Base-by-base conservation (phyloP, 306 rosid genomes). In the Erythrophleum fordii region DNA sequence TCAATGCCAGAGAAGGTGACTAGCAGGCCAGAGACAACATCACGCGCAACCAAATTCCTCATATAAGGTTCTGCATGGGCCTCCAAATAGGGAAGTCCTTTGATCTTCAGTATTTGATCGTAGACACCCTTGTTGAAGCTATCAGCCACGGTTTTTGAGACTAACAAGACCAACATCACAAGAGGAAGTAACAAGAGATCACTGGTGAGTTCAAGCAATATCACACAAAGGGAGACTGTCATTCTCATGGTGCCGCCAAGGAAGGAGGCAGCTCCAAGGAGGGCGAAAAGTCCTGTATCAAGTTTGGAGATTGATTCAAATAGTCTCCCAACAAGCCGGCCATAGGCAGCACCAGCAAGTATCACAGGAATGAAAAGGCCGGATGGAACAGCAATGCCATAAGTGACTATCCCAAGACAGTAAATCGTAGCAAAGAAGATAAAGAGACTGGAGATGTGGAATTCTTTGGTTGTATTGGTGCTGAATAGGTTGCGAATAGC, bases 191-290 rank as follows among this genome's bases (percentile, higher is more conserved):
- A 82, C 90, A 91, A 85, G 67, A 95, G 88, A 77, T 95, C 97
- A 87, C 90, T 95, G 46, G 99, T 95, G 81, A 95, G 99, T 69
- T 95, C 99, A 44, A 95, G 98, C 80, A 95, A 84, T 83, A 95
- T 95, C 77, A 95, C 76, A 79, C 99, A 93, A 18, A 95, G 46
- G 49, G 98, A 95, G 44, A 95, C 99, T 5, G 99, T 95, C 99
- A 95, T 95, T 82, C 99, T 91, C 99, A 95, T 95, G 71, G 98
- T 95, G 65, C 99, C 99, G 51, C 98, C 98, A 45, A 94, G 98
- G 81, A 94, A 88, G 48, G 97, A 91, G 7, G 98, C 96, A 23
- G 98, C 94, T 77, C 98, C 98, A 46, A 94, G 97, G 78, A 94
- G 92, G 56, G 98, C 90, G 73, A 89, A 94, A 78, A 94, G 86